Base-by-base conservation (phyloP, 2,329 filamentous ascomycete species). In the Aschersonia sp. region DNA sequence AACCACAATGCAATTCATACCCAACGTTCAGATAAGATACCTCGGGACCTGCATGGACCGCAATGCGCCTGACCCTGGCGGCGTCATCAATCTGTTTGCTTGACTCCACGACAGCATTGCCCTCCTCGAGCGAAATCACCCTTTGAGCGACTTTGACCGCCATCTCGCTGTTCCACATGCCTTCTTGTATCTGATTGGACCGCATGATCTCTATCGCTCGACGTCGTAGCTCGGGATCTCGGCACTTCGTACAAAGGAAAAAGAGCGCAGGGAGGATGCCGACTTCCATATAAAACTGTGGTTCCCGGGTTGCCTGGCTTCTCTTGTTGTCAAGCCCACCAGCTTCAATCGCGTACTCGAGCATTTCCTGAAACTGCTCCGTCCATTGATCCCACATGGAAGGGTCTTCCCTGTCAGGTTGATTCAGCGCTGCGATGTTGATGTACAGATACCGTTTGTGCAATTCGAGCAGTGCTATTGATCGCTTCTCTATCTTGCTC, bases 81-180 rank as follows among this genome's bases (percentile, higher is more conserved):
- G 40, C n/a, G 30, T 42, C 47, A 14, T 44, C 43, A 22, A 45
- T 37, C 22, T 45, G 42, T 10, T 37, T 43, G 41, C 46, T 43
- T 9, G 46, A 47, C 11, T 45, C 41, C 37, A 41, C 47, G 11
- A n/a, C 14, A 4, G 44, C 29, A 30, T 45, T 40, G 2, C 47
- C 44, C 43, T 49, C 47, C 14, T 47, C 46, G 11, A 49, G 32
- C 6, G 40, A 39, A 30, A 49, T 45, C 11, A 49, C 40, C 32
- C 41, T 32, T 32, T 46, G 44, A 7, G 47, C 47, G 4, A 49
- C 47, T 32, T 39, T 46, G 14, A 32, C 47, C 11, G 44, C 44
- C 47, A 49, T 49, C 32, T 43, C 29, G 40, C 44, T 49, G 40
- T 46, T 46, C 47, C 47, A 49, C 30, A 49, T 49, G 8, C 47